Percentiles rank a stretch among this genome's conserved stretches.
Conservation (phyloP, 1,139 yeast genomes). For the Pneumocystis murina region DNA sequence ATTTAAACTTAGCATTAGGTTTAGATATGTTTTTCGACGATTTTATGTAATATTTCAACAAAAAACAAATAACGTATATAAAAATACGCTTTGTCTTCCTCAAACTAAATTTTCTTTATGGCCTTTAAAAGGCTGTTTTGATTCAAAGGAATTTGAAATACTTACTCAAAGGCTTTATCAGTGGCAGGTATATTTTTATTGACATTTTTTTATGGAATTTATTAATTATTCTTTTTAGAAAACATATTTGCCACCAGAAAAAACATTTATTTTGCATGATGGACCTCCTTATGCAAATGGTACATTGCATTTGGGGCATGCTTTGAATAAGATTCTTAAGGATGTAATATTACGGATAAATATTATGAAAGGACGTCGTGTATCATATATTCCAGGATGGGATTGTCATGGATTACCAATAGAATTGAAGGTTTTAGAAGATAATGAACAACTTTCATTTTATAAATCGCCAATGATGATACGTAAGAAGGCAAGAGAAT, state of each 20-base stretch:
- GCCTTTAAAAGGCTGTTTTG: background rate
- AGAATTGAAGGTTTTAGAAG: conserved; percentile 63
- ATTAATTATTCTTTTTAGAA: background rate
- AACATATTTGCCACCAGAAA: background rate
- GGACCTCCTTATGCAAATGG: conserved; percentile 99
- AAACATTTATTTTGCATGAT: conserved; percentile 63
- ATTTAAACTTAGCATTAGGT: background rate
- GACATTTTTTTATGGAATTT: background rate
- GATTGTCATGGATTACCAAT: conserved; percentile 98
- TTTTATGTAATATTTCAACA: background rate
- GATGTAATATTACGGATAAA: conserved; percentile 70
- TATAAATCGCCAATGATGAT: conserved; percentile 36
- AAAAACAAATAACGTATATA: background rate
- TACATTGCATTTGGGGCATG: conserved; percentile 83
- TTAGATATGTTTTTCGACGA: no score
- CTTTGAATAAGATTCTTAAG: conserved; percentile 73
- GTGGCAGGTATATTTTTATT: background rate
- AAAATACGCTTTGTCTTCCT: background rate
- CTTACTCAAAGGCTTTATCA: background rate
- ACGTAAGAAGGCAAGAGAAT: conserved; percentile 47
- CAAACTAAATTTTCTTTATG: background rate
- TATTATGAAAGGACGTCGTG: conserved; percentile 43
- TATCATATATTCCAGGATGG: conserved; percentile 86
- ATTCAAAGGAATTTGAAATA: background rate
- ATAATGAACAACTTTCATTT: conserved; percentile 9